phyloP scores from a whole-genome alignment of 139 green algal genomes.

The Chlamydomonas asymmetrica region DNA sequence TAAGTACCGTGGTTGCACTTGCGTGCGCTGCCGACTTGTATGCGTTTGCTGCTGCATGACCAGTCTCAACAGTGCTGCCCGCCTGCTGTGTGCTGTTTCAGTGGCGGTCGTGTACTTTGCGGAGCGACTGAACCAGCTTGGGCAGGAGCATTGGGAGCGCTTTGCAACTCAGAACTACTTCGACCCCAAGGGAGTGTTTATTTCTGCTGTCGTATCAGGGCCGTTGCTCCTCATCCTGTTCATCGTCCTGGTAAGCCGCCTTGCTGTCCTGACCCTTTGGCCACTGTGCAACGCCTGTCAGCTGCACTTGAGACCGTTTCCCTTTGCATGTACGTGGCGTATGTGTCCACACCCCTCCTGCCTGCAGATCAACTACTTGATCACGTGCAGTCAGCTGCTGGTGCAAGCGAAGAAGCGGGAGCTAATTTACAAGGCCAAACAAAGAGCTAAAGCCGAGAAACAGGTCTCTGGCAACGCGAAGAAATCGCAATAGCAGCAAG shows the following conservation, averaged over 20 bases:
- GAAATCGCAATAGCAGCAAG: no score
- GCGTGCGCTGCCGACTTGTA: no score
- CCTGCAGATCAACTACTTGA: constrained; percentile 49
- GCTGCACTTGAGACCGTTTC: background rate
- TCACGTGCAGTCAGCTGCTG: constrained; percentile 29
- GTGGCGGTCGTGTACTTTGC: constrained; percentile 39
- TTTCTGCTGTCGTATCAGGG: constrained; percentile 45
- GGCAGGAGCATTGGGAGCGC: constrained; percentile 37
- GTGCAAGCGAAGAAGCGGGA: constrained; percentile 45
- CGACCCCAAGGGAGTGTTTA: constrained; percentile 53
- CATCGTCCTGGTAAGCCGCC: constrained; percentile 47
- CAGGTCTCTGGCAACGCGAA: no score
- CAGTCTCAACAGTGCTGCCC: no score
- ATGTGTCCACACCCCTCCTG: background rate
- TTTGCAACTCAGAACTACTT: constrained; percentile 61
- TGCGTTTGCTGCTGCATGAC: no score
- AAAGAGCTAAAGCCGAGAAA: constrained; percentile 8
- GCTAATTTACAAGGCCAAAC: constrained; percentile 26
- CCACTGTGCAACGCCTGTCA: background rate
- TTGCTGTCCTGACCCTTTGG: background rate
- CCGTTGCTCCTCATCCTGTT: constrained; percentile 52
- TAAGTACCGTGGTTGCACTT: constrained; percentile 10
- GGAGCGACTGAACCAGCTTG: constrained; percentile 51
- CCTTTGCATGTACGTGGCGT: background rate
- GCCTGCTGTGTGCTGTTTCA: no score